Conservation (phyloP, 1,139 yeast genomes). For the Yamadazyma buinensis region DNA sequence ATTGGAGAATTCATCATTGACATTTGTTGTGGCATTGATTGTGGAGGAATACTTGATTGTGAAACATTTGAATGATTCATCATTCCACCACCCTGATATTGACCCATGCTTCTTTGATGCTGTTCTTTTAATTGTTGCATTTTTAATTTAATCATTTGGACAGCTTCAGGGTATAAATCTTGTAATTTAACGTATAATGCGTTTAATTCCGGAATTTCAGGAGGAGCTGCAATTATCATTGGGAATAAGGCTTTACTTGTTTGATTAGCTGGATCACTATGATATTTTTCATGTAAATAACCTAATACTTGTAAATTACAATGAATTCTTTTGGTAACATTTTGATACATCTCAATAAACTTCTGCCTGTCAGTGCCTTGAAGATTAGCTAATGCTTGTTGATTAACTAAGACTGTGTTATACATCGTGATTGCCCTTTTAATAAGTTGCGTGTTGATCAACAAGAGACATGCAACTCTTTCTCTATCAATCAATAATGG, state of each 20-base stretch:
- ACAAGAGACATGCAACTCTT: constrained; percentile 47
- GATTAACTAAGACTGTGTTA: constrained; percentile 33
- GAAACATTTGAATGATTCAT: neutral
- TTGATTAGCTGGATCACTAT: constrained; percentile 25
- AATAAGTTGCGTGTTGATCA: constrained; percentile 51
- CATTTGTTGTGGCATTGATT: neutral
- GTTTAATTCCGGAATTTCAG: constrained; percentile 51
- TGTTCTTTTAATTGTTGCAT: constrained; percentile 36
- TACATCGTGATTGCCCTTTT: constrained; percentile 44
- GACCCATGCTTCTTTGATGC: neutral
- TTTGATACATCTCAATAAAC: constrained; percentile 46
- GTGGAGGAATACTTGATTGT: neutral
- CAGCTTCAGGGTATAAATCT: constrained; percentile 53
- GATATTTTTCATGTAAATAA: constrained; percentile 50
- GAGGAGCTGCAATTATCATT: constrained; percentile 50
- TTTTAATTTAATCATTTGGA: constrained; percentile 45
- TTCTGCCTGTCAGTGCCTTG: constrained; percentile 34
- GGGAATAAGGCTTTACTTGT: constrained; percentile 45
- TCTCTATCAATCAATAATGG: constrained; percentile 32
- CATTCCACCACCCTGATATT: neutral
- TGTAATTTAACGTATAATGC: constrained; percentile 46
- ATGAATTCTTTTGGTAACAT: constrained; percentile 50
- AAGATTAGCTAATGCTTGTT: constrained; percentile 31
- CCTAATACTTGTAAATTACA: constrained; percentile 52
- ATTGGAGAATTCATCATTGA: constrained; percentile 8